Evolutionary conservation across 805 yeast species (phyloP).

Genomic region (Clavispora asparagi): DNA sequence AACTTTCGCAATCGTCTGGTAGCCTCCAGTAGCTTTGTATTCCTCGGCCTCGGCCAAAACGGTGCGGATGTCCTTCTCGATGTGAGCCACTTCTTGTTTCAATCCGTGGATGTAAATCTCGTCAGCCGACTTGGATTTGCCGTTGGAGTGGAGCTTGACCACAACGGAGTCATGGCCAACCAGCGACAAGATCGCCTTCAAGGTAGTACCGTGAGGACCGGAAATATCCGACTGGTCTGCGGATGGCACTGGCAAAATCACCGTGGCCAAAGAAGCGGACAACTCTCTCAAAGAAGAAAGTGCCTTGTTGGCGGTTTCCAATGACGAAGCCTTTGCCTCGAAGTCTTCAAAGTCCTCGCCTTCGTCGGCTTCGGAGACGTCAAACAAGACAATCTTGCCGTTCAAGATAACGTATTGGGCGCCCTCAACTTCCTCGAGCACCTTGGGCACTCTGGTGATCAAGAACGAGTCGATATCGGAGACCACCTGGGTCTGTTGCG

Average conservation of each 20-base stretch:
- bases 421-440: conserved; percentile 36
- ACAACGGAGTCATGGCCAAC: conserved; percentile 35
- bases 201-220: conserved; percentile 59
- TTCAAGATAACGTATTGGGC: conserved; percentile 55
- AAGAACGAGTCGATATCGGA: conserved; percentile 66
- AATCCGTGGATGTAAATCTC: conserved; percentile 68
- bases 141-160: conserved; percentile 44
- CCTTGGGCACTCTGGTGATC: conserved; percentile 38
- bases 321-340: conserved; percentile 52
- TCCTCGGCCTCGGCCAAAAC: conserved; percentile 54
- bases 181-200: conserved; percentile 38
- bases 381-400: conserved; percentile 49
- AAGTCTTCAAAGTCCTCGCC: conserved; percentile 54
- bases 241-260: conserved; percentile 46
- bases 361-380: conserved; percentile 38
- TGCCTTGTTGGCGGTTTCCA: conserved; percentile 49
- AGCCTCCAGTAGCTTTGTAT: conserved; percentile 36
- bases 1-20: conserved; percentile 47
- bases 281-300: conserved; percentile 56
- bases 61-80: conserved; percentile 46
- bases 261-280: conserved; percentile 48
- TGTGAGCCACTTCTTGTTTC: conserved; percentile 53
- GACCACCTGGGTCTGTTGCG: conserved; percentile 53
- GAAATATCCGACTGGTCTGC: conserved; percentile 54
- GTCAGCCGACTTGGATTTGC: conserved; percentile 36